Conservation (phyloP, 257 asterid species). For the Capsicum baccatum region DNA sequence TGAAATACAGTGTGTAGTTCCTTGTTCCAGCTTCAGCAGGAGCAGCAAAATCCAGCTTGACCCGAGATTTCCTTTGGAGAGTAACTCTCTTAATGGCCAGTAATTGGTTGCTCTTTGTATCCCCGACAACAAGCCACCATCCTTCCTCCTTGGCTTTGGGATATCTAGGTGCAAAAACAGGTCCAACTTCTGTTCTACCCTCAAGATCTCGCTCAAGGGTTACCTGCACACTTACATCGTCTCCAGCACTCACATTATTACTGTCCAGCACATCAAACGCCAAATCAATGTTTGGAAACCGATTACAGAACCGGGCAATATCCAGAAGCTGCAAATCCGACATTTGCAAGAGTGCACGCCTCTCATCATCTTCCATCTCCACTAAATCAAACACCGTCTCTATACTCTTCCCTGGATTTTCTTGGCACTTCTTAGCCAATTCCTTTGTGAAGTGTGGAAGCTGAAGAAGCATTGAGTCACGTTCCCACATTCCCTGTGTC, state of each 20-base stretch:
- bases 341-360: constrained; percentile 51
- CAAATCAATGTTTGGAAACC: constrained; percentile 49
- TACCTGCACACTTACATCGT: constrained; percentile 39
- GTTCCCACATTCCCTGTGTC: constrained; percentile 56
- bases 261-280: constrained; percentile 41
- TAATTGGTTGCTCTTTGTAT: constrained; percentile 44
- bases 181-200: constrained; percentile 48
- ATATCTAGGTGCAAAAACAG: constrained; percentile 48
- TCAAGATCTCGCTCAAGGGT: constrained; percentile 51
- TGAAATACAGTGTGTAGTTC: constrained; percentile 45
- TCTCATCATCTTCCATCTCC: constrained; percentile 51
- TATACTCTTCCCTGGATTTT: constrained; percentile 46
- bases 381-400: constrained; percentile 49
- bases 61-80: constrained; percentile 46
- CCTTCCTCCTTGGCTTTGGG: constrained; percentile 54
- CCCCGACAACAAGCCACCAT: constrained; percentile 56
- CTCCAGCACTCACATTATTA: constrained; percentile 40
- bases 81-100: constrained; percentile 50
- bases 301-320: constrained; percentile 48
- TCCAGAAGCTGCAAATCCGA: constrained; percentile 46
- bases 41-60: constrained; percentile 48
- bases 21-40: constrained; percentile 41
- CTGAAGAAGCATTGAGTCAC: constrained; percentile 48
- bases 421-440: constrained; percentile 49
- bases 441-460: constrained; percentile 54